phyloP scores from a whole-genome alignment of 495 filamentous ascomycete genomes.

The Penicillium soppii region DNA sequence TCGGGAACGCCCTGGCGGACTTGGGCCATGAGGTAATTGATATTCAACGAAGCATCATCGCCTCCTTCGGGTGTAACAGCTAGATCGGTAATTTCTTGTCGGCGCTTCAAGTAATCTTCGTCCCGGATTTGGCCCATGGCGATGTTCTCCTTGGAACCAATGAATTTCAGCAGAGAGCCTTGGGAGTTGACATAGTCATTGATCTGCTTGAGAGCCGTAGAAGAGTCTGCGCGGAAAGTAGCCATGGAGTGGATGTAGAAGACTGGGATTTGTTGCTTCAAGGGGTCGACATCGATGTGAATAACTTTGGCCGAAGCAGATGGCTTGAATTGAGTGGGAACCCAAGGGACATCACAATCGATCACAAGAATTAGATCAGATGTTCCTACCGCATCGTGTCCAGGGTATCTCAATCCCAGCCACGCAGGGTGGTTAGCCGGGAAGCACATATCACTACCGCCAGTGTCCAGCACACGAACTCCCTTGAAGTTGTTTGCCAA shows the following conservation, averaged over 20 bases:
- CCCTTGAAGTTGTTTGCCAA: conserved; percentile 77
- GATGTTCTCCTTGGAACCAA: conserved; percentile 44
- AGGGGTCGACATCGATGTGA: conserved; percentile 82
- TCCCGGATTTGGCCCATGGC: conserved; percentile 57
- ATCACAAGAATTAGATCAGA: conserved; percentile 85
- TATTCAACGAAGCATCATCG: conserved; percentile 64
- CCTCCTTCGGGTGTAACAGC: conserved; percentile 52
- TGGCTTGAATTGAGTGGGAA: conserved; percentile 60
- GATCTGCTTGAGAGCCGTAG: conserved; percentile 71
- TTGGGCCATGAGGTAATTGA: conserved; percentile 64
- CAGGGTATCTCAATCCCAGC: conserved; percentile 75
- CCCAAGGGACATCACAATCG: conserved; percentile 82
- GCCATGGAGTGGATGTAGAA: conserved; percentile 74
- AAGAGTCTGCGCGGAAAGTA: conserved; percentile 74
- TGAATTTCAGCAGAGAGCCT: conserved; percentile 39
- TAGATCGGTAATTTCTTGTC: conserved; percentile 56
- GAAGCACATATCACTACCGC: conserved; percentile 95
- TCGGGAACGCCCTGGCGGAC: conserved; percentile 64
- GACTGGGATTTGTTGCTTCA: conserved; percentile 84
- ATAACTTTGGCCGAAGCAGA: conserved; percentile 62
- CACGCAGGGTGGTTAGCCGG: conserved; percentile 74
- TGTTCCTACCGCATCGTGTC: conserved; percentile 68
- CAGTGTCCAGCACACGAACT: conserved; percentile 78
- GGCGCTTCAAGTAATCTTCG: conserved; percentile 56
- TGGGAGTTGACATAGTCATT: conserved; percentile 55